Conservation (phyloP, 2,329 filamentous ascomycete genomes). For the Sarocladium kiliense region DNA sequence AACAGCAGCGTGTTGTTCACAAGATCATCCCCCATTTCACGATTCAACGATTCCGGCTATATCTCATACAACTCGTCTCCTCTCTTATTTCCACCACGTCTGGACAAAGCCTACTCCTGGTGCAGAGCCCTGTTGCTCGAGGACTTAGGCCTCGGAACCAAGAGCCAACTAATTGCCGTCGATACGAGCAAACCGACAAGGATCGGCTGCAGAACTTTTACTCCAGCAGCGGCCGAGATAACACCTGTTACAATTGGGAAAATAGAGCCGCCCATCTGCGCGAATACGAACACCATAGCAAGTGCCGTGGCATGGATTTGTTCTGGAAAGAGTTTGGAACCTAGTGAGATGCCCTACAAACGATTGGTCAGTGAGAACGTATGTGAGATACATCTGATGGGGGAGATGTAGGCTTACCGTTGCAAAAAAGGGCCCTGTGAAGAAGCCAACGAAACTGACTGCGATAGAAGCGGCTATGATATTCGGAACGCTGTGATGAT, state of each 20-base stretch:
- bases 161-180: conserved; percentile 41
- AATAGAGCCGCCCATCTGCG: conserved; percentile 48
- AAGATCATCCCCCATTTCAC: no score
- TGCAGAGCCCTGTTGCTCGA: conserved; percentile 24
- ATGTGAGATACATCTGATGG: no score
- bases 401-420: conserved; percentile 29
- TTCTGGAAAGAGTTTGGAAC: conserved; percentile 42
- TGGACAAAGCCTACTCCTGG: conserved; percentile 20
- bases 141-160: conserved; percentile 33
- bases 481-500: conserved; percentile 28
- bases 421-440: conserved; percentile 53
- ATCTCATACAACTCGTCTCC: no score
- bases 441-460: conserved; percentile 51
- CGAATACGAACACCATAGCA: conserved; percentile 50
- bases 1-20: no score
- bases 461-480: conserved; percentile 47
- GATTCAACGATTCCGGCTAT: no score
- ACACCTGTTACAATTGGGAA: conserved; percentile 53
- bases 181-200: conserved; percentile 41
- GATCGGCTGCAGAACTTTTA: conserved; percentile 46
- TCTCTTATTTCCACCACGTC: not conserved
- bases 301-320: conserved; percentile 30
- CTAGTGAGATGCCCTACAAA: conserved; percentile 47
- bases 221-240: conserved; percentile 38
- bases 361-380: not conserved